Evolutionary conservation across 2,329 filamentous ascomycete genomes (phyloP).

Genomic region (Aphanoascus verrucosus): DNA sequence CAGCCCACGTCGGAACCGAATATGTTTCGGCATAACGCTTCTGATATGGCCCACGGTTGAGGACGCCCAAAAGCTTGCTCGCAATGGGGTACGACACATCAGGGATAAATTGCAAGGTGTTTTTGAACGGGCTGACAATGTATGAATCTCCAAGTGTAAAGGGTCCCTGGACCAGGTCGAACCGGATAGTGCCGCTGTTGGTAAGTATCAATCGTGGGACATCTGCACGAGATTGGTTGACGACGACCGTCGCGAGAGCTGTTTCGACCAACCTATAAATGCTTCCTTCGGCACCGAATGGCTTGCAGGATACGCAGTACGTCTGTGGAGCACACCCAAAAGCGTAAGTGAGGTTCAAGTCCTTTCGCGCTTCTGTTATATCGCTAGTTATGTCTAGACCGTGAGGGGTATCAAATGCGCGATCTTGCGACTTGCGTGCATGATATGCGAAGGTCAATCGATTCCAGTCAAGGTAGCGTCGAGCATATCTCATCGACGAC

Average conservation of each 20-base stretch:
- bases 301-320: conserved; percentile 46
- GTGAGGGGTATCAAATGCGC: conserved; percentile 41
- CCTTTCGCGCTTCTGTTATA: conserved; percentile 42
- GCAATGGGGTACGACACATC: conserved; percentile 25
- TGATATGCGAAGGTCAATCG: conserved; percentile 55
- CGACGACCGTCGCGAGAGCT: conserved; percentile 43
- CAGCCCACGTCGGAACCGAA: background rate
- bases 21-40: conserved; percentile 19
- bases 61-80: conserved; percentile 20
- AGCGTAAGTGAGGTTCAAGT: conserved; percentile 46
- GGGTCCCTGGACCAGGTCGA: conserved; percentile 52
- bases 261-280: conserved; percentile 46
- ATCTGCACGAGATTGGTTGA: conserved; percentile 41
- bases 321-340: conserved; percentile 52
- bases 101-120: conserved; percentile 24
- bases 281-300: conserved; percentile 43
- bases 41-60: conserved; percentile 22
- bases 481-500: conserved; percentile 35
- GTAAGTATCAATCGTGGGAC: conserved; percentile 47
- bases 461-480: conserved; percentile 60
- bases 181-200: conserved; percentile 52
- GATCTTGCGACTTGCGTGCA: conserved; percentile 40
- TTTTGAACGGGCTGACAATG: conserved; percentile 22
- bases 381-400: conserved; percentile 40
- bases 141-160: conserved; percentile 42